A percentile compares a stretch with the other conserved stretches of the same genome.
phyloP scores from a whole-genome alignment of 768 basidiomycete species.

The Kwoniella bestiolae region DNA sequence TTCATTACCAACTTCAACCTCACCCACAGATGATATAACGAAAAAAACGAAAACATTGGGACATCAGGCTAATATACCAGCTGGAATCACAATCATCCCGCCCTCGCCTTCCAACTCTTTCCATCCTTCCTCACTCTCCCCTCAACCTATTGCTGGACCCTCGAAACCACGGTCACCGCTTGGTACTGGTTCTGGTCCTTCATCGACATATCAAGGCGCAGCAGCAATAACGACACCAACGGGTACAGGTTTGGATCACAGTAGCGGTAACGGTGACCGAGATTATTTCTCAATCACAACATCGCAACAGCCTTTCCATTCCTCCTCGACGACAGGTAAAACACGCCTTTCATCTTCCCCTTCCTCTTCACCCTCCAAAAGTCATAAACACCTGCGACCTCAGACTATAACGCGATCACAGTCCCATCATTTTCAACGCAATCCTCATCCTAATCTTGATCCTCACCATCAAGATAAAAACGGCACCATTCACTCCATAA shows the following conservation, averaged over 20 bases:
- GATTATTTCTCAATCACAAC: conserved; percentile 2
- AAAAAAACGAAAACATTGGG: background rate
- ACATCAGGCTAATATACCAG: conserved; percentile 5
- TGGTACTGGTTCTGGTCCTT: background rate
- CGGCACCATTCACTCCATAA: conserved; percentile 7
- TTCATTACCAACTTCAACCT: background rate
- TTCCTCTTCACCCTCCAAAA: conserved; percentile 2
- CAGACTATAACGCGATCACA: conserved; percentile 5
- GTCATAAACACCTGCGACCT: background rate
- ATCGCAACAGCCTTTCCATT: background rate
- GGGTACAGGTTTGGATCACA: background rate
- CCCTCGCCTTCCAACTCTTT: conserved; percentile 8
- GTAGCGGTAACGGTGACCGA: conserved; percentile 10
- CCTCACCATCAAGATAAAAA: conserved; percentile 1
- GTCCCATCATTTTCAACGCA: conserved; percentile 4
- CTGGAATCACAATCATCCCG: conserved; percentile 26
- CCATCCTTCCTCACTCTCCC: background rate
- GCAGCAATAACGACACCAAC: background rate
- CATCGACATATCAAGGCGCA: background rate
- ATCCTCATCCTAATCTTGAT: background rate
- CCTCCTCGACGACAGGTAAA: background rate
- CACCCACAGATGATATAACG: background rate
- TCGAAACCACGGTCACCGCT: background rate
- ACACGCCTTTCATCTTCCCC: background rate
- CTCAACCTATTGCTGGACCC: background rate